Evolutionary conservation across 2,329 filamentous ascomycete species (phyloP), one percentile per base, ranked within the genome.

Genomic region (Stachybotrys chlorohalonatus): DNA sequence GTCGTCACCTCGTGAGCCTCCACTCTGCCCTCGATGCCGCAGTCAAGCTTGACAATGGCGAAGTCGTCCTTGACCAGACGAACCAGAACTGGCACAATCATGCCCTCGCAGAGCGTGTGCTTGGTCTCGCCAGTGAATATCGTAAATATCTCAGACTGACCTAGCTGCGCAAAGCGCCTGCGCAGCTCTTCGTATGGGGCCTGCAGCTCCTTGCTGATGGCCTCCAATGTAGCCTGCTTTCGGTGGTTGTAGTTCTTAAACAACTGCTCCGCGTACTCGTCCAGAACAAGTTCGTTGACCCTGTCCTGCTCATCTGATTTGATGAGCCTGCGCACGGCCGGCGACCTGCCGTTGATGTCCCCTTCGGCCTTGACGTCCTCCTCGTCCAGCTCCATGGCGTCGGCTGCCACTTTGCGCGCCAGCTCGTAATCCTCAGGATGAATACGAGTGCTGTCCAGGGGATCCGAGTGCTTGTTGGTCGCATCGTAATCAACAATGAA

Each of bases 351-450:
- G 59, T 91, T 90, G 65, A 96, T 90, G 60, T 95, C 90, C 6
- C 87, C 88, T 73, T 97, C 92, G 1, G 89, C 90, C 71, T 96
- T 95, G 67, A 99, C 90, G 64, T 99, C 94, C 74, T 99, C 94
- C 72, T 99, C 94, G 63, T 99, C 94, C 61, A 99, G 80, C 68
- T 96, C 93, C 51, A 99, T 78, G 15, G 94, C 94, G 76, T 99
- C 94, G 4, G 94, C 94, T 17, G 94, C 94, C 87, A 99, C 97
- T 74, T 99, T 99, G 62, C 93, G 89, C 51, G 91, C 94, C 58
- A 99, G 86, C 62, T 99, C 94, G 70, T 99, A 99, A 68, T 99
- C 94, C 75, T 99, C 94, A 1, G 94, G 94, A 66, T 99, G 94
- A 16, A 99, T 91, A 75, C 94, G 89, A 50, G 94, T 99, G 67